Evolutionary conservation across 495 filamentous ascomycete genomes (phyloP).

Genomic region (Hyaloscypha bicolor): DNA sequence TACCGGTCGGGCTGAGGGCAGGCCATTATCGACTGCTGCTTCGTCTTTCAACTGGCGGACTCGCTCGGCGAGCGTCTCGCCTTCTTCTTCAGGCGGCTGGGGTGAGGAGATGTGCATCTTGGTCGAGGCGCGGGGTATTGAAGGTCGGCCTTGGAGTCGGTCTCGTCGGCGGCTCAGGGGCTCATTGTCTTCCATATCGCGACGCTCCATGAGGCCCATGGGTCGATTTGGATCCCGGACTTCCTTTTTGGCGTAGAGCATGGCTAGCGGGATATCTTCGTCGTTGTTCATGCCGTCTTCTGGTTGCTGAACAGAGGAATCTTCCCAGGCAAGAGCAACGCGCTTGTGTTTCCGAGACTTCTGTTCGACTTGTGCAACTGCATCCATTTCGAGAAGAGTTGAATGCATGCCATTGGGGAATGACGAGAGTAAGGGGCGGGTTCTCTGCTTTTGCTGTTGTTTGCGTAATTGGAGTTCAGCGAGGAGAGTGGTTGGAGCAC

Average conservation of each 20-base stretch:
- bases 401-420: constrained; percentile 79
- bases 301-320: constrained; percentile 49
- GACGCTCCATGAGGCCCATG: constrained; percentile 80
- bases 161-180: constrained; percentile 80
- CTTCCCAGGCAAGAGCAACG: constrained; percentile 90
- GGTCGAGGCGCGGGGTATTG: constrained; percentile 27
- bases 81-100: constrained; percentile 58
- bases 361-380: constrained; percentile 84
- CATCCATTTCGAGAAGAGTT: constrained; percentile 90
- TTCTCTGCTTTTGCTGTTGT: constrained; percentile 75
- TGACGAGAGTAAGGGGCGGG: constrained; percentile 63
- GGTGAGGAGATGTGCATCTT: constrained; percentile 39
- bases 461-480: constrained; percentile 92
- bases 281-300: constrained; percentile 57
- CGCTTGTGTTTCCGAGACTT: constrained; percentile 71
- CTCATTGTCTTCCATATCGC: constrained; percentile 88
- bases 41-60: constrained; percentile 66
- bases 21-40: constrained; percentile 46
- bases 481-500: constrained; percentile 83
- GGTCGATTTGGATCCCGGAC: constrained; percentile 63
- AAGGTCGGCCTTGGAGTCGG: constrained; percentile 62
- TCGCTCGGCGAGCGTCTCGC: constrained; percentile 79
- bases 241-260: constrained; percentile 70
- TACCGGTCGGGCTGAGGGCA: constrained; percentile 57
- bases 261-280: constrained; percentile 82